A percentile compares a stretch with the other conserved stretches of the same genome.
Evolutionary conservation across 352 stramenopile genomes (phyloP).

Genomic region (Phytophthora nicotianae): DNA sequence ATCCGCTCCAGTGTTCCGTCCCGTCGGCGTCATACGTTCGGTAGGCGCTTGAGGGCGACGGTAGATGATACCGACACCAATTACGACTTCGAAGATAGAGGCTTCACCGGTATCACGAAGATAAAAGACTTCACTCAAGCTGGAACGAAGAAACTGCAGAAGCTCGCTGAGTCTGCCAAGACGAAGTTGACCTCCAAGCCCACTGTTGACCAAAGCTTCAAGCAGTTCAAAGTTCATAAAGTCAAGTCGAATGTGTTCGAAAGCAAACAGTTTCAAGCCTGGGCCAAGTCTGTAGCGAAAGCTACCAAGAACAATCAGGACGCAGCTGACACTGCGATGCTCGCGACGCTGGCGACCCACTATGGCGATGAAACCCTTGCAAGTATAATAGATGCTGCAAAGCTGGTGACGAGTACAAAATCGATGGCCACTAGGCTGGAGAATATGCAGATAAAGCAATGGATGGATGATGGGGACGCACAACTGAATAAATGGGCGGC

Average conservation of each 20-base stretch:
- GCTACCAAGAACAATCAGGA: conserved; percentile 3
- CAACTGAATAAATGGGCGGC: not conserved
- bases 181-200: not conserved
- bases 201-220: not conserved
- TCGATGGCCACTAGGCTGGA: not conserved
- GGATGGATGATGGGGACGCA: not conserved
- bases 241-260: not conserved
- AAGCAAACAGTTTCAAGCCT: conserved; percentile 2
- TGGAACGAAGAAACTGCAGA: conserved; percentile 8
- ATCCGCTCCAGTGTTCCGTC: too few relatives aligned
- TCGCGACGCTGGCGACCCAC: not conserved
- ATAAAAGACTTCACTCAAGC: conserved; percentile 1
- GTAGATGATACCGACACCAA: not conserved
- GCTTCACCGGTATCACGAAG: not conserved
- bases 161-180: not conserved
- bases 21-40: too few relatives aligned
- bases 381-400: conserved; percentile 1
- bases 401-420: not conserved
- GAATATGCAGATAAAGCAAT: not conserved
- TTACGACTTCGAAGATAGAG: not conserved
- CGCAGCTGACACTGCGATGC: not conserved
- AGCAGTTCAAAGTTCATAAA: not conserved
- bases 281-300: not conserved
- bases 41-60: not conserved
- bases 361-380: conserved; percentile 2